Conservation (phyloP, 768 basidiomycete genomes). For the Leccinum variicolor region DNA sequence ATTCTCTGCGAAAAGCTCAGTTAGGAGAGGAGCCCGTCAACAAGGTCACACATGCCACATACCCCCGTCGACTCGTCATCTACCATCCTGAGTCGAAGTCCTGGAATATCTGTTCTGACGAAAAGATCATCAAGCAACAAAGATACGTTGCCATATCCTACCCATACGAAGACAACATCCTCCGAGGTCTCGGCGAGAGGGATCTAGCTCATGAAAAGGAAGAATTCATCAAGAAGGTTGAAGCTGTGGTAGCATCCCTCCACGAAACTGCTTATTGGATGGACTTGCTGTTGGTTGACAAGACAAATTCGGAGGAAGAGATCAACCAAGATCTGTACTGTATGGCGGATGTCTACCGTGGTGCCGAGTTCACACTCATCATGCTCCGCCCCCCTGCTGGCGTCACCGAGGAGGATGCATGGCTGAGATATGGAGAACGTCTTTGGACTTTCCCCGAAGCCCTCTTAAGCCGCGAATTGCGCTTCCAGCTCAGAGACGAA, state of each 20-base stretch:
- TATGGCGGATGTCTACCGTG: slow-evolving; percentile 22
- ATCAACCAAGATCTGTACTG: slow-evolving; percentile 18
- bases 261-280: slow-evolving; percentile 20
- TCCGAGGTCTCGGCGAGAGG: not conserved
- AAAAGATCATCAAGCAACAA: slow-evolving; percentile 3
- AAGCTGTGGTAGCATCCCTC: slow-evolving; percentile 5
- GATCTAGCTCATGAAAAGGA: not conserved
- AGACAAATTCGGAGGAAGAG: not conserved
- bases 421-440: slow-evolving; percentile 19
- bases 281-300: slow-evolving; percentile 8
- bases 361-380: slow-evolving; percentile 24
- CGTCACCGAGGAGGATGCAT: slow-evolving; percentile 5
- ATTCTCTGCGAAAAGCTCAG: slow-evolving; percentile 11
- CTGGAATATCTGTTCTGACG: slow-evolving; percentile 4
- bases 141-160: slow-evolving; percentile 22
- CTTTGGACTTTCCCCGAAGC: slow-evolving; percentile 25
- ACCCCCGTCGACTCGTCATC: slow-evolving; percentile 19
- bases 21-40: slow-evolving; percentile 1
- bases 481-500: slow-evolving; percentile 9
- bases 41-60: slow-evolving; percentile 8
- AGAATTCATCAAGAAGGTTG: slow-evolving; percentile 6
- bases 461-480: slow-evolving; percentile 20
- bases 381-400: slow-evolving; percentile 2
- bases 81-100: not conserved
- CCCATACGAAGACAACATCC: slow-evolving; percentile 10